Conservation (phyloP, 2,329 filamentous ascomycete genomes). For the Aspergillus versicolor region DNA sequence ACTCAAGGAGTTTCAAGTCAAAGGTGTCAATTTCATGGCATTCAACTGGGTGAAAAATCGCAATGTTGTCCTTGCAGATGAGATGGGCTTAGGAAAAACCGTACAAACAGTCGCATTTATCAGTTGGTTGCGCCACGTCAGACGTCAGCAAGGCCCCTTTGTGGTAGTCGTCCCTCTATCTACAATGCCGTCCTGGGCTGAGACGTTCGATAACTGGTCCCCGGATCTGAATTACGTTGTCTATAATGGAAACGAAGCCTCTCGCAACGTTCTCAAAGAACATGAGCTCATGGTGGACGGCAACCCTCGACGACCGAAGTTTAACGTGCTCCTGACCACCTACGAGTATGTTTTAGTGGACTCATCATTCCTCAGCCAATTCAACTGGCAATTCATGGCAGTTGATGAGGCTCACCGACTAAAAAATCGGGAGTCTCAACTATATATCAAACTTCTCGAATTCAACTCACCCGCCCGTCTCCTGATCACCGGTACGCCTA, state of each 20-base stretch:
- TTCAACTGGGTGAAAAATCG: conserved; percentile 94
- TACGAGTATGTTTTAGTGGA: conserved; percentile 95
- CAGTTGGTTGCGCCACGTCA: conserved; percentile 91
- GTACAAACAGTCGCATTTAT: conserved; percentile 97
- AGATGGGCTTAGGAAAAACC: conserved; percentile 98
- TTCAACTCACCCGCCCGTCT: conserved; percentile 87
- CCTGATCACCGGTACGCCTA: conserved; percentile 93
- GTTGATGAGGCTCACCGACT: conserved; percentile 96
- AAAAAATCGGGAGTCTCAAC: conserved; percentile 92
- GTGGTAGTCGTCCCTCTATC: conserved; percentile 96
- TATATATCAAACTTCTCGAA: conserved; percentile 80
- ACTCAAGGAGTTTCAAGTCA: conserved; percentile 88
- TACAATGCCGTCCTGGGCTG: conserved; percentile 96
- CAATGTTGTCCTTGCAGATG: conserved; percentile 95
- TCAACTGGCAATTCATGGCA: conserved; percentile 97
- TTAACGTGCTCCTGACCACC: conserved; percentile 95
- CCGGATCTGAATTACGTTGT: conserved; percentile 96
- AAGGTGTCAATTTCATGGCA: conserved; percentile 89
- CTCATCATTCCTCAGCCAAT: conserved; percentile 75
- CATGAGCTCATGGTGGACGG: conserved; percentile 85
- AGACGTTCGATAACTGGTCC: conserved; percentile 95
- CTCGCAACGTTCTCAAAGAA: conserved; percentile 83
- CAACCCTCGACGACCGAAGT: conserved; percentile 85
- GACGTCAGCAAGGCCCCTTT: conserved; percentile 88
- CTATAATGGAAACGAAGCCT: conserved; percentile 85